These are phyloP conservation scores for Alternaria postmessia DNA, from an alignment of 2,329 filamentous ascomycete species.

Conservation along the genomic window DNA sequence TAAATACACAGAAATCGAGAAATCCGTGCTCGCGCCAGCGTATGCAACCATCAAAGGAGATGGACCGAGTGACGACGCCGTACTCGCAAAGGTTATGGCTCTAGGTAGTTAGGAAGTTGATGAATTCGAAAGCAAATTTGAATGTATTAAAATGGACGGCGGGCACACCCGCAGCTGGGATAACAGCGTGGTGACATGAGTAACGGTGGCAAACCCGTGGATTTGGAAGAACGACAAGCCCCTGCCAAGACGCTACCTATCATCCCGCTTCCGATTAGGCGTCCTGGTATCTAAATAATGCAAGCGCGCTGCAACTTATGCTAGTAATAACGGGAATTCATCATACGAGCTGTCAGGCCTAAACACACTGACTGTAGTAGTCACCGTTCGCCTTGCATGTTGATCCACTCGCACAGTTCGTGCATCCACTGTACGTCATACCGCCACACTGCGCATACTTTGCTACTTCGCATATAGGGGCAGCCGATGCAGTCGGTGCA, in stretches of 20 bases:
- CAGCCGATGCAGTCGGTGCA: conserved; percentile 15
- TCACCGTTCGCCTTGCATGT: conserved; percentile 33
- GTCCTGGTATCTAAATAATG: neutral
- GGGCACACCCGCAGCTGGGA: neutral
- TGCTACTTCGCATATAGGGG: conserved; percentile 19
- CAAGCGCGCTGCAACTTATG: too few relatives aligned
- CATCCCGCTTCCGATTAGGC: neutral
- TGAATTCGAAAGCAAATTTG: neutral
- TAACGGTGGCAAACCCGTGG: neutral
- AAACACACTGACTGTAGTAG: conserved; percentile 38
- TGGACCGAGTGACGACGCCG: conserved; percentile 28
- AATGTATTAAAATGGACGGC: neutral
- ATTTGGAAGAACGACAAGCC: neutral
- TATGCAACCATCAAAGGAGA: conserved; percentile 31
- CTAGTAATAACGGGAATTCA: neutral
- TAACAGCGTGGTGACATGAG: neutral
- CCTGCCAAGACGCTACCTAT: neutral
- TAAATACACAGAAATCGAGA: conserved; percentile 63
- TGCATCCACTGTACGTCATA: conserved; percentile 29
- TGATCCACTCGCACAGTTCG: conserved; percentile 31
- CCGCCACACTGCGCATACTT: conserved; percentile 40
- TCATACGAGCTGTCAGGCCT: neutral
- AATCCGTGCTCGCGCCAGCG: conserved; percentile 40
- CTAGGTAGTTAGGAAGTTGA: conserved; percentile 13
- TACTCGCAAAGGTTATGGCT: conserved; percentile 28